A percentile compares a stretch with the other conserved stretches of the same genome.
phyloP scores from a whole-genome alignment of 1,284 basidiomycete genomes.

The Pulveroboletus sp. region DNA sequence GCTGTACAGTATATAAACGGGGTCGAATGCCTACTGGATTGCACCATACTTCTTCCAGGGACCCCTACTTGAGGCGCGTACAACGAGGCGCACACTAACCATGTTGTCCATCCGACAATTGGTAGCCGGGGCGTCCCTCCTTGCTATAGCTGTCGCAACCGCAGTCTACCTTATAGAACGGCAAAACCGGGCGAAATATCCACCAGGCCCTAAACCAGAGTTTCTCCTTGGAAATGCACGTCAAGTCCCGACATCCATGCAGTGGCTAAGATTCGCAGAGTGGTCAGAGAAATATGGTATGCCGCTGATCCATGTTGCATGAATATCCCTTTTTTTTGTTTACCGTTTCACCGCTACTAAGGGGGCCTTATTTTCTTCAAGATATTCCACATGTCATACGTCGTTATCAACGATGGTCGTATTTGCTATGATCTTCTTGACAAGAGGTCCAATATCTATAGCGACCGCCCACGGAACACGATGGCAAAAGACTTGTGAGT shows the following conservation, averaged over 20 bases:
- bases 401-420: constrained; percentile 3
- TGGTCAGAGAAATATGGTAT: constrained; percentile 3
- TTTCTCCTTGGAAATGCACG: constrained; percentile 1
- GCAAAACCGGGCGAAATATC: background rate
- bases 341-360: background rate
- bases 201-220: constrained; percentile 4
- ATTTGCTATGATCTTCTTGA: constrained; percentile 5
- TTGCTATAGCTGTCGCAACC: background rate
- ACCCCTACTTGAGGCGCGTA: background rate
- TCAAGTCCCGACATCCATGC: constrained; percentile 2
- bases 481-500: constrained; percentile 6
- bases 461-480: constrained; percentile 5
- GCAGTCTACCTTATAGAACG: background rate
- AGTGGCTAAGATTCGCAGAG: constrained; percentile 2
- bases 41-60: too few relatives aligned
- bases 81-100: too few relatives aligned
- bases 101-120: background rate
- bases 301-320: background rate
- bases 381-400: background rate
- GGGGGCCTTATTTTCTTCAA: constrained; percentile 4
- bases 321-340: background rate
- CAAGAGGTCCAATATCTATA: constrained; percentile 4
- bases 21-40: background rate
- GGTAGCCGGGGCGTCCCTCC: background rate
- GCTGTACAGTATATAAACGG: background rate